phyloP scores from a whole-genome alignment of 139 green algal genomes.

The Nannochloris sp. region DNA sequence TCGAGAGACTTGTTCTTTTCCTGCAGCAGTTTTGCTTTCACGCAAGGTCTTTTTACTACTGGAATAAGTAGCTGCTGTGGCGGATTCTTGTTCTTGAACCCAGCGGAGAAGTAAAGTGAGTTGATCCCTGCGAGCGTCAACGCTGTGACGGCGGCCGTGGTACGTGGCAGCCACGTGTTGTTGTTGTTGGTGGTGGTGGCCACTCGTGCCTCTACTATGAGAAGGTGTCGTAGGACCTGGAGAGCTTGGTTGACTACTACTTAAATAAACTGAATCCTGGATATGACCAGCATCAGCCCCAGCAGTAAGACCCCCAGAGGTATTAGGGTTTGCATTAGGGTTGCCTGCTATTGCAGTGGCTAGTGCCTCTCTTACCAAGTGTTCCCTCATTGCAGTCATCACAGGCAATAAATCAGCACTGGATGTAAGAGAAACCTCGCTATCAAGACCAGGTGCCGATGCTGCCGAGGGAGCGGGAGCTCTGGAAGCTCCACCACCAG shows the following conservation, averaged over 20 bases:
- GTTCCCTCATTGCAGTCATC: background rate
- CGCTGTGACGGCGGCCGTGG: background rate
- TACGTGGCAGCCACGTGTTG: background rate
- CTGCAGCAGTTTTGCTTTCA: constrained; percentile 6
- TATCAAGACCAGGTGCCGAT: background rate
- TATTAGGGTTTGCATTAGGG: background rate
- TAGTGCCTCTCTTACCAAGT: too few species aligned
- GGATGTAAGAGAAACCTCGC: too few species aligned
- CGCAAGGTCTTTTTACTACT: constrained; percentile 14
- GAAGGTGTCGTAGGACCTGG: constrained; percentile 18
- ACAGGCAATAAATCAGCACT: background rate
- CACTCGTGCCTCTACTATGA: background rate
- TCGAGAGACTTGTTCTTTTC: constrained; percentile 22
- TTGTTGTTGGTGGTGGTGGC: background rate
- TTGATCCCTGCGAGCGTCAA: constrained; percentile 1
- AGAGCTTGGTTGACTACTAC: too few species aligned
- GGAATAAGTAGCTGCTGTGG: constrained; percentile 16
- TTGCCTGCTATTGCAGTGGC: too few species aligned
- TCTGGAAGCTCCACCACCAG: too few species aligned
- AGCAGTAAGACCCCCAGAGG: background rate
- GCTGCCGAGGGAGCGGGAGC: background rate
- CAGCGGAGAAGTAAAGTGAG: constrained; percentile 34
- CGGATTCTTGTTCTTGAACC: constrained; percentile 33
- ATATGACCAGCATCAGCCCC: constrained; percentile 5
- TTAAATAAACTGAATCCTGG: too few species aligned